Evolutionary conservation across 805 yeast species (phyloP).

Genomic region (Barnettozyma californica): DNA sequence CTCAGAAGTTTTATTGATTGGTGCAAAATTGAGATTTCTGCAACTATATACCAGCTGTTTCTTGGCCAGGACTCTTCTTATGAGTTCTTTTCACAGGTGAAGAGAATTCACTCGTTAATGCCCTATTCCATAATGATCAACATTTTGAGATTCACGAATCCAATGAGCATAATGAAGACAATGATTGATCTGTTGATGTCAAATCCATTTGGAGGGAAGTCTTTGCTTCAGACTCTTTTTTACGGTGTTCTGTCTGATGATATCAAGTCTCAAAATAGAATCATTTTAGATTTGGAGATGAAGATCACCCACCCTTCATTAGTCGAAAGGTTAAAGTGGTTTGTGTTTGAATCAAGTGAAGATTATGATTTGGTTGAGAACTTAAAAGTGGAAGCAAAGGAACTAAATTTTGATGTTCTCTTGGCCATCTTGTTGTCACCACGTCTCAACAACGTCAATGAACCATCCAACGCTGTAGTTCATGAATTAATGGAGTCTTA

Average conservation of each 20-base stretch:
- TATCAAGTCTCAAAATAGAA: constrained; percentile 53
- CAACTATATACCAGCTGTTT: constrained; percentile 75
- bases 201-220: constrained; percentile 64
- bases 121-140: constrained; percentile 79
- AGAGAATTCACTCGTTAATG: constrained; percentile 66
- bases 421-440: constrained; percentile 23
- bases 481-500: constrained; percentile 24
- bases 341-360: constrained; percentile 29
- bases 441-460: constrained; percentile 6
- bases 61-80: constrained; percentile 77
- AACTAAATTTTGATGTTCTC: constrained; percentile 16
- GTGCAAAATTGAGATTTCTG: constrained; percentile 78
- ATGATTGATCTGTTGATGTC: constrained; percentile 78
- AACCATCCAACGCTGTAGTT: constrained; percentile 10
- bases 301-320: constrained; percentile 28
- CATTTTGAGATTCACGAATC: constrained; percentile 78
- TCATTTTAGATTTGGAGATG: constrained; percentile 41
- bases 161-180: constrained; percentile 74
- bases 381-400: constrained; percentile 18
- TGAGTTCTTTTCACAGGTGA: constrained; percentile 66
- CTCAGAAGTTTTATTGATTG: constrained; percentile 71
- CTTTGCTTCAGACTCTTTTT: constrained; percentile 70
- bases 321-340: constrained; percentile 26
- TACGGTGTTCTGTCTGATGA: constrained; percentile 73
- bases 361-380: constrained; percentile 28